Evolutionary conservation across 352 stramenopile species (phyloP), one percentile per base, ranked within the genome.

Genomic region (Pythium diclinum): DNA sequence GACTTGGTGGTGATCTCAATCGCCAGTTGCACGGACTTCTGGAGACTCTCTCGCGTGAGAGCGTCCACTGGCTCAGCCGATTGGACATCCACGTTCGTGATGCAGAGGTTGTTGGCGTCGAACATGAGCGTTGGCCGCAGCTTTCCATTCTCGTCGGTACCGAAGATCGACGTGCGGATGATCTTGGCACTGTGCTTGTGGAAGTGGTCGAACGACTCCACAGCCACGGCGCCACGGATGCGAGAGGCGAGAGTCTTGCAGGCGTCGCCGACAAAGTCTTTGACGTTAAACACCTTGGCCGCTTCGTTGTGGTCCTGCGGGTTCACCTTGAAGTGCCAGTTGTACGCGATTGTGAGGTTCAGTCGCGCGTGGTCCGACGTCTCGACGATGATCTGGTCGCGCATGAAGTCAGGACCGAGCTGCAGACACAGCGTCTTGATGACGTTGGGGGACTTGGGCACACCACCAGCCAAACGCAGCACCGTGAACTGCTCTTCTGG

Each of bases 1-100:
- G 82, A 91, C 56, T 93, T 89, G 48, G 84, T 93, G 34, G 84
- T 93, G 75, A 93, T 93, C 60, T 91, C 82, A 48, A 93, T 93
- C 25, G 84, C 84, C n/a, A 93, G 59, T 38, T 93, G 84, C 47
- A 93, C 84, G 1, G 81, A 91, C 63, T 90, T 91, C 63, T 93
- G 84, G 34, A 93, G 65, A 68, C 81, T 91, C 58, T 88, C 78
- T 23, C 84, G 81, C 3, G 84, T 93, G 38, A 87, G 67, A 10
- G 78, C 72, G 19, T 93, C 84, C 28, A 93, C 84, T 2, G 84
- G 84, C 58, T 93, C 84, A 23, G 83, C 84, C 7, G 81, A 89
- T 46, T 93, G 84, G 38, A 93, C 85, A 53, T 93, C 84, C 9
- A 93, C 83, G 67, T 93, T 93, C 0, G 84, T 93, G 70, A 93